Percentiles rank a stretch among this genome's conserved stretches.
These are phyloP conservation scores for Simmondsia chinensis DNA, from an alignment of 148 eudicot genomes.

Conservation along the genomic window DNA sequence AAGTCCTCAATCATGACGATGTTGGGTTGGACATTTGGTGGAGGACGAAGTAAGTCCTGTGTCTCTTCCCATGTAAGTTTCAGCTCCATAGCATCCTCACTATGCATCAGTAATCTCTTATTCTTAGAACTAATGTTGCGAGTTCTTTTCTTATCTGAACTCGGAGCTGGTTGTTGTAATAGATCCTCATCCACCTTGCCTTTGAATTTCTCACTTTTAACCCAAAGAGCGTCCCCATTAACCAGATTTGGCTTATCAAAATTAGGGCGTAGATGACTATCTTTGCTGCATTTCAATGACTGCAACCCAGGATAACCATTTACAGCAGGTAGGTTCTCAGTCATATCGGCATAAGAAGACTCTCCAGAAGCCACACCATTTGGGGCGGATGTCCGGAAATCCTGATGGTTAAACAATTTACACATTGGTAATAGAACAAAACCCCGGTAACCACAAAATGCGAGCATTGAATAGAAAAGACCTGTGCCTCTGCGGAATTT, in stretches of 20 bases:
- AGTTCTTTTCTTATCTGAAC: constrained; percentile 54
- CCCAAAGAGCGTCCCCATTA: constrained; percentile 19
- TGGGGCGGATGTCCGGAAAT: constrained; percentile 30
- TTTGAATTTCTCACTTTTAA: constrained; percentile 36
- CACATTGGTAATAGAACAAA: too few relatives aligned
- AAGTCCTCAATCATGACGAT: constrained; percentile 55
- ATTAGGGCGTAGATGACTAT: constrained; percentile 8
- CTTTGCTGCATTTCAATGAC: constrained; percentile 12
- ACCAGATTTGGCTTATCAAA: constrained; percentile 16
- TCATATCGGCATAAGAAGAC: constrained; percentile 29
- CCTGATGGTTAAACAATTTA: constrained; percentile 41
- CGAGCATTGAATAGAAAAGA: constrained; percentile 8
- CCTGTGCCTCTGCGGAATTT: constrained; percentile 56
- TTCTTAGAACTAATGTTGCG: constrained; percentile 64
- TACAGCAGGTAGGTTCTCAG: constrained; percentile 33
- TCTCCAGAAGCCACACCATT: constrained; percentile 46
- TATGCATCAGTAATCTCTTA: constrained; percentile 69
- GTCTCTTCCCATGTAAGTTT: constrained; percentile 83
- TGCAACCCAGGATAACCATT: constrained; percentile 20
- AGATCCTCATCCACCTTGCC: constrained; percentile 38
- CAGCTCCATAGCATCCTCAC: constrained; percentile 76
- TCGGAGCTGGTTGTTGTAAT: constrained; percentile 20
- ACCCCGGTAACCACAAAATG: neutral
- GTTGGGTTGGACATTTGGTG: constrained; percentile 48
- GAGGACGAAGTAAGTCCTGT: constrained; percentile 75